phyloP scores from a whole-genome alignment of 495 filamentous ascomycete genomes.

The Letharia columbiana region DNA sequence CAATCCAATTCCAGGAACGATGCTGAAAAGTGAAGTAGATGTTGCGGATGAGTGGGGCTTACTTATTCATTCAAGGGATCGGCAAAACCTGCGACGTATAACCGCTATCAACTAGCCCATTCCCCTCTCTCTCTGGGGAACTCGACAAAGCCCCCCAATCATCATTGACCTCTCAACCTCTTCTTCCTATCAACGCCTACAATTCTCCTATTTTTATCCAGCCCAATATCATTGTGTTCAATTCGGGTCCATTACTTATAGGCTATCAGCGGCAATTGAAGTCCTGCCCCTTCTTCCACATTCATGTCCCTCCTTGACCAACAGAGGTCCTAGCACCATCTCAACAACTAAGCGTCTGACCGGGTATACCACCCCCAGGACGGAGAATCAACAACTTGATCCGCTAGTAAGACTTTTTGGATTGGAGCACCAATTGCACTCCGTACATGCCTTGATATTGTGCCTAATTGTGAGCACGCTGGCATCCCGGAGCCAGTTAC shows the following conservation, averaged over 20 bases:
- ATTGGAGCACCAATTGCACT: constrained; percentile 18
- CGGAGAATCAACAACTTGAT: constrained; percentile 14
- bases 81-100: constrained; percentile 22
- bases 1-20: neutral
- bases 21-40: constrained; percentile 1
- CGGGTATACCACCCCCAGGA: constrained; percentile 4
- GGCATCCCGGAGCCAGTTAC: constrained; percentile 5
- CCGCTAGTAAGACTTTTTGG: constrained; percentile 10
- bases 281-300: neutral
- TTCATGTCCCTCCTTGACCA: constrained; percentile 15
- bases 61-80: constrained; percentile 12
- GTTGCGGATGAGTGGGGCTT: constrained; percentile 13
- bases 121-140: constrained; percentile 16
- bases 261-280: neutral
- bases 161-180: constrained; percentile 5
- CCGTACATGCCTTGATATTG: constrained; percentile 14
- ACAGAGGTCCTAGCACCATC: constrained; percentile 18
- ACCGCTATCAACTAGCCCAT: constrained; percentile 16
- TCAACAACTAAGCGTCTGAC: constrained; percentile 17
- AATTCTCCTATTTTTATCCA: constrained; percentile 1
- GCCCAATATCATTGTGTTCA: neutral
- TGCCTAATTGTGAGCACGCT: constrained; percentile 14
- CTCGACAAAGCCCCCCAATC: constrained; percentile 17
- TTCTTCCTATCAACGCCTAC: constrained; percentile 8
- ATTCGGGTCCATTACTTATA: neutral